phyloP scores from a whole-genome alignment of 305 asterid species.

The Fraxinus greggii region DNA sequence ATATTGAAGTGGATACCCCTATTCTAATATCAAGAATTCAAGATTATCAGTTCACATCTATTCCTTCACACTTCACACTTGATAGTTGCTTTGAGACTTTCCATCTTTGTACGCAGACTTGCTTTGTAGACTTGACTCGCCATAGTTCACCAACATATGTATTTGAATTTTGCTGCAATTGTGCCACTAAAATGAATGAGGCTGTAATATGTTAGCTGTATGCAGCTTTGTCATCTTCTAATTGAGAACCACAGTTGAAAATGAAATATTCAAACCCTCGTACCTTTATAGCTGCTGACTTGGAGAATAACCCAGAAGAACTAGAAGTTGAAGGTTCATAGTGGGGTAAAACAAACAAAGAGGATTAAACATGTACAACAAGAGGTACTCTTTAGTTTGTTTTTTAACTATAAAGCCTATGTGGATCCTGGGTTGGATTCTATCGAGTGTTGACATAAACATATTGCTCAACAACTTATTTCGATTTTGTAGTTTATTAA shows the following conservation, averaged over 20 bases:
- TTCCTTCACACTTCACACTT: not conserved
- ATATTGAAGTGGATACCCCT: not conserved
- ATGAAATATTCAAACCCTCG: not conserved
- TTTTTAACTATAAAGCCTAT: not conserved
- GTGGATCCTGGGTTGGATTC: not conserved
- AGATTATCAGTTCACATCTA: not conserved
- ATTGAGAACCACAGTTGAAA: not conserved
- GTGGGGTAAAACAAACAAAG: not conserved
- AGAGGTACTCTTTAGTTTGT: not conserved
- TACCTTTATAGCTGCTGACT: not conserved
- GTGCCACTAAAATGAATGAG: not conserved
- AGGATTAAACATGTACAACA: not conserved
- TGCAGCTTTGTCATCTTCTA: not conserved
- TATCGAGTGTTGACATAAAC: not conserved
- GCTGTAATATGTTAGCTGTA: not conserved
- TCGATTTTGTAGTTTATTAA: not conserved
- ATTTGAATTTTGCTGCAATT: not conserved
- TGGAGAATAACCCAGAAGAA: not conserved
- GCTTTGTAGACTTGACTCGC: not conserved
- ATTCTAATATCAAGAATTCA: not conserved
- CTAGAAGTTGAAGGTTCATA: not conserved
- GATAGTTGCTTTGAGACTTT: not conserved
- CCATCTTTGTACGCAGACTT: not conserved
- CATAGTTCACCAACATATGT: not conserved
- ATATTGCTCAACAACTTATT: not conserved